These are phyloP conservation scores for Mycena vulgaris DNA, from an alignment of 768 basidiomycete species.

Conservation along the genomic window DNA sequence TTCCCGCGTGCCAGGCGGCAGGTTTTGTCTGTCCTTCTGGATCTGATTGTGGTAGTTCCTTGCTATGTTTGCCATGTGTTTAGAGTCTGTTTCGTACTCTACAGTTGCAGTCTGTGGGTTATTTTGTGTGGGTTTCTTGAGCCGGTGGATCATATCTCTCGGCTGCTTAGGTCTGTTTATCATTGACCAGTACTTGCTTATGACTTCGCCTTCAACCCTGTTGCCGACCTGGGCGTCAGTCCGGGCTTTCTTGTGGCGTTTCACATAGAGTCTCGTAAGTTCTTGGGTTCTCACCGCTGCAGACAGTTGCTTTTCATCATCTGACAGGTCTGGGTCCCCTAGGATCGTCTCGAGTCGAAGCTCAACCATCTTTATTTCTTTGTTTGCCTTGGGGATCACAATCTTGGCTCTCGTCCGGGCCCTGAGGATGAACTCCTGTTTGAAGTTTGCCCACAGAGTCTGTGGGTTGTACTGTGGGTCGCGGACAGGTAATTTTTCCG, in stretches of 20 bases:
- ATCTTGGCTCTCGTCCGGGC: slow-evolving; percentile 4
- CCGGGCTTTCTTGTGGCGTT: not conserved
- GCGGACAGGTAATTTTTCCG: not conserved
- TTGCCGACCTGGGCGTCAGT: not conserved
- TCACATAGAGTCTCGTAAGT: not conserved
- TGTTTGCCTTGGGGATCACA: not conserved
- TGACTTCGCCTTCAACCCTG: not conserved
- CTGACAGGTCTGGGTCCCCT: not conserved
- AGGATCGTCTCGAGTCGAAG: not conserved
- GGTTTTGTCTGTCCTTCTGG: not conserved
- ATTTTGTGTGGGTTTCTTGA: no score
- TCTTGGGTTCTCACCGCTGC: not conserved
- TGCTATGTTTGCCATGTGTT: not conserved
- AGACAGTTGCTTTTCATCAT: not conserved
- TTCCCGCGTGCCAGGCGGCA: not conserved
- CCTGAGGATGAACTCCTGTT: not conserved
- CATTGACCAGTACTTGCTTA: not conserved
- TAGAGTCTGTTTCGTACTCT: not conserved
- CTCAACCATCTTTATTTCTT: not conserved
- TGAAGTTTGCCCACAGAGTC: not conserved
- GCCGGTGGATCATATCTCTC: not conserved
- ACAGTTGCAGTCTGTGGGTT: not conserved
- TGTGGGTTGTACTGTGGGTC: slow-evolving; percentile 9
- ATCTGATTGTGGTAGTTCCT: not conserved
- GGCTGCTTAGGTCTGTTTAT: not conserved